These are phyloP conservation scores for Aurifilum marmelostoma DNA, from an alignment of 2,329 filamentous ascomycete species.

Conservation along the genomic window DNA sequence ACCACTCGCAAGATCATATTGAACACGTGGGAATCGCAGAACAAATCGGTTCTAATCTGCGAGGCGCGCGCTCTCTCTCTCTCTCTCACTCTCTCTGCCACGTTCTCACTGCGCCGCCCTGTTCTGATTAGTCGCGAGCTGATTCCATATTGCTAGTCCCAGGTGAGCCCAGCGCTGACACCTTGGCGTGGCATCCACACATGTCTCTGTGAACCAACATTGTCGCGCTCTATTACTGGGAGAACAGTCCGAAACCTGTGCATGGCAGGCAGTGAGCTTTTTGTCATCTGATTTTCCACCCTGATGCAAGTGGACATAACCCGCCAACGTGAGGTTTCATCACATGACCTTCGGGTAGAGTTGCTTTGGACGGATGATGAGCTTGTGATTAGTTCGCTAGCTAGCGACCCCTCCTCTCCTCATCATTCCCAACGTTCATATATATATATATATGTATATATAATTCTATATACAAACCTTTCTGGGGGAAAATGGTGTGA, in stretches of 20 bases:
- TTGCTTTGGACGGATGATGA: background rate
- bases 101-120: background rate
- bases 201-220: slow-evolving; percentile 10
- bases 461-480: too few species aligned
- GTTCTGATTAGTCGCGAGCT: slow-evolving; percentile 1
- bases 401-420: too few species aligned
- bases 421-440: too few species aligned
- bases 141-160: slow-evolving; percentile 16
- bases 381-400: background rate
- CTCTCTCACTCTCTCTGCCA: too few species aligned
- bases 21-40: background rate
- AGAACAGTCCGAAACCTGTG: background rate
- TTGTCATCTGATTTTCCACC: background rate
- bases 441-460: too few species aligned
- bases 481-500: background rate
- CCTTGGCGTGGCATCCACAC: slow-evolving; percentile 16
- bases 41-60: background rate
- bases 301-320: background rate
- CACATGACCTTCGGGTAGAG: background rate
- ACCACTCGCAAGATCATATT: background rate
- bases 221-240: slow-evolving; percentile 10
- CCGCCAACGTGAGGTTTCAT: background rate
- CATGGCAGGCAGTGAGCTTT: background rate
- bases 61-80: background rate
- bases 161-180: slow-evolving; percentile 22